These are phyloP conservation scores for Leccinum fibrillosum DNA, from an alignment of 768 basidiomycete species.

Conservation along the genomic window DNA sequence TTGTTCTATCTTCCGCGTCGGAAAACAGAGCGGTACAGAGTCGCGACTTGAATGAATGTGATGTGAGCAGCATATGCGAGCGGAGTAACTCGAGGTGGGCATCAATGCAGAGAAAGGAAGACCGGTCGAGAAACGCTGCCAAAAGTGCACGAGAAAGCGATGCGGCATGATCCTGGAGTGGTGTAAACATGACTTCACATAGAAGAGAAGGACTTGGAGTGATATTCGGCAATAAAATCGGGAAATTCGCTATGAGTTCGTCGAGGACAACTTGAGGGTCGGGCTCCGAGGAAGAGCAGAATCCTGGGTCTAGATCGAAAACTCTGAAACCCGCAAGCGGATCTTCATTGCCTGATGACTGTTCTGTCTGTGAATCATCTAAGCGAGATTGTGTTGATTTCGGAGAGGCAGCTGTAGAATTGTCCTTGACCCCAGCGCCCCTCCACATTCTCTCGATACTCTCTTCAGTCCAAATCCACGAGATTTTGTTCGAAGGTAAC, in stretches of 20 bases:
- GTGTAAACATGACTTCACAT: constrained; percentile 57
- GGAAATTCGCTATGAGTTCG: constrained; percentile 56
- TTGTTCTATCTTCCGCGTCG: constrained; percentile 54
- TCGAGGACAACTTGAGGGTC: constrained; percentile 32
- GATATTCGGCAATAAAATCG: constrained; percentile 53
- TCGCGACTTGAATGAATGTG: constrained; percentile 68
- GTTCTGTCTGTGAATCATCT: neutral
- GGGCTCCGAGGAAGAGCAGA: constrained; percentile 25
- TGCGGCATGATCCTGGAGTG: constrained; percentile 58
- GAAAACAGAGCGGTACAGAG: constrained; percentile 75
- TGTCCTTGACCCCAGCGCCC: neutral
- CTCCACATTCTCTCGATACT: constrained; percentile 10
- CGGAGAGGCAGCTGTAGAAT: neutral
- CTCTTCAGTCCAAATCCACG: constrained; percentile 40
- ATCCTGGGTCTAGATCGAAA: constrained; percentile 69
- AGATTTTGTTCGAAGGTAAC: constrained; percentile 38
- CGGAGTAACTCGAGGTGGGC: constrained; percentile 67
- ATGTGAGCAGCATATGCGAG: constrained; percentile 72
- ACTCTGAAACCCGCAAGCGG: constrained; percentile 47
- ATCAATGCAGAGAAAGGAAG: constrained; percentile 63
- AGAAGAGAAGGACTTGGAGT: constrained; percentile 64
- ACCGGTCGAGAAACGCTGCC: constrained; percentile 57
- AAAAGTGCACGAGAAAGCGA: constrained; percentile 67
- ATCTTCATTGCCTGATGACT: constrained; percentile 19
- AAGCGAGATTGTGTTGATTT: neutral